phyloP scores from a whole-genome alignment of 2,329 filamentous ascomycete genomes.

The Talaromyces sp. region DNA sequence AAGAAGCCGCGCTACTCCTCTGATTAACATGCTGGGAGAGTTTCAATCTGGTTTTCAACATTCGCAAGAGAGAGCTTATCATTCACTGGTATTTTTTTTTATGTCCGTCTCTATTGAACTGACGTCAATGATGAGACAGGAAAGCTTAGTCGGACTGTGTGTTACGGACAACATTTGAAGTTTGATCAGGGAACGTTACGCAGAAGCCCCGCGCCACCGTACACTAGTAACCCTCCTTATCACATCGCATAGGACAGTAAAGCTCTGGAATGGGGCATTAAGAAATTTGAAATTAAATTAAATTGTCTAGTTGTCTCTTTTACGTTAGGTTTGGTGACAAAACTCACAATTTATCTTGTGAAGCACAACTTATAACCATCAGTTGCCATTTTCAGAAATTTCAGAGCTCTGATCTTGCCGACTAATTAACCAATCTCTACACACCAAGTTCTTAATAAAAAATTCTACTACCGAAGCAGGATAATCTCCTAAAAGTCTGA shows the following conservation, averaged over 20 bases:
- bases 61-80: too few species aligned
- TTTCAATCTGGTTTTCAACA: background rate
- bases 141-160: background rate
- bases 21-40: conserved; percentile 20
- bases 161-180: background rate
- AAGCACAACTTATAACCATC: background rate
- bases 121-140: too few species aligned
- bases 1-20: background rate
- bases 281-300: background rate
- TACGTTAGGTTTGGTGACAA: background rate
- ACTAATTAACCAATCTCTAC: too few species aligned
- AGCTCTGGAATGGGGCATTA: background rate
- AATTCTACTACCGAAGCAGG: background rate
- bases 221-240: background rate
- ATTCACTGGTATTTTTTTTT: too few species aligned
- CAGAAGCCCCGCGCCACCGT: background rate
- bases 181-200: background rate
- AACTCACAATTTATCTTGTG: background rate
- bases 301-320: background rate
- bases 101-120: too few species aligned
- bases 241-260: background rate
- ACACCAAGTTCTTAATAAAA: background rate
- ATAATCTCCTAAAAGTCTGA: background rate
- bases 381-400: background rate
- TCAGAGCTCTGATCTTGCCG: too few species aligned